Base-by-base conservation (phyloP, 2,329 filamentous ascomycete genomes). In the Trichoderma cornu-damae region DNA sequence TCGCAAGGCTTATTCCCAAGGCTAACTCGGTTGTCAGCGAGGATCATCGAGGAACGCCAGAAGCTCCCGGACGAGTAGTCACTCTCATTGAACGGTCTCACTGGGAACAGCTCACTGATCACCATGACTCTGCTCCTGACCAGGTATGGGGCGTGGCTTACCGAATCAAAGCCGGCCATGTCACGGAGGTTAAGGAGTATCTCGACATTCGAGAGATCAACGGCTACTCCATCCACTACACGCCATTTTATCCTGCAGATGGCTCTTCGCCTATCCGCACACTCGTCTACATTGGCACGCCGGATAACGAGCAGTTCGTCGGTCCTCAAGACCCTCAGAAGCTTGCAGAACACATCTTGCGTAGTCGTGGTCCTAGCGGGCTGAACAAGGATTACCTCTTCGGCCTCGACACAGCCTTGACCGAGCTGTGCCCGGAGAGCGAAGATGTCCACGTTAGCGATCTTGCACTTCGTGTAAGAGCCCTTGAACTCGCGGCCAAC, bases 131-230 rank as follows among this genome's bases (percentile, higher is more conserved):
- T 28, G 82, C 79, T 26, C 82, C 80, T 57, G 82, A 83, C 54
- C 79, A 75, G 65, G 90, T 96, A 65, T 97, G 92, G 92, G 94
- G 94, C 58, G 89, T 90, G 14, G 94, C 93, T 62, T 95, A 96
- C 75, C 88, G 93, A 68, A 93, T 96, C 72, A 78, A 81, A 26
- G 73, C 85, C 6, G 77, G 82, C 2, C 81, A 85, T 63, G 90
- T 95, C 20, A 80, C 84, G 60, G 87, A 93, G 74, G 93, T 96
- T 3, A 87, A 89, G 64, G 81, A 86, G 59, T 96, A 96, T 70
- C 88, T 99, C 47, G 92, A 97, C 72, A 93, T 96, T 63, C 87
- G 94, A 44, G 94, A 99, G 73, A 96, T 97, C 69, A 96, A 97
- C 74, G 94, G 94, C 24, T 99, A 99, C 74, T 89, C 86, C 54